These are phyloP conservation scores for Gracilaria domingensis DNA, from an alignment of 23 red algal species.

Conservation along the genomic window DNA sequence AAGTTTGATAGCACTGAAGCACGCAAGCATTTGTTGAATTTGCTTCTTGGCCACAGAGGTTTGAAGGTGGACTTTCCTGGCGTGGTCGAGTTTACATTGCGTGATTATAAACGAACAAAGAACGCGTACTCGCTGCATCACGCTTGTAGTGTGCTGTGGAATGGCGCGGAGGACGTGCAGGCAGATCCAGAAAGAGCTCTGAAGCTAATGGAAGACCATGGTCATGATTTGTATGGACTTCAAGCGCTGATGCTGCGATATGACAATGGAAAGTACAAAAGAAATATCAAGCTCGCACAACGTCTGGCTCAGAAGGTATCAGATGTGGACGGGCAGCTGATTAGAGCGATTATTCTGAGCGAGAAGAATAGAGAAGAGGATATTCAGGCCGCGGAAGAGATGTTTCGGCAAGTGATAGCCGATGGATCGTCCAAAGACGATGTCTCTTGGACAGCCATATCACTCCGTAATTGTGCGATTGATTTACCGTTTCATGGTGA, in stretches of 20 bases:
- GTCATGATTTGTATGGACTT: not conserved
- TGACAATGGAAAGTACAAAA: not conserved
- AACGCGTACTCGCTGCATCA: not conserved
- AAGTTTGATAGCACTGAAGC: not conserved
- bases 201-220: not conserved
- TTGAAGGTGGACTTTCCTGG: not conserved
- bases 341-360: not conserved
- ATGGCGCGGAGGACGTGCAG: not conserved
- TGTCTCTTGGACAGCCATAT: not conserved
- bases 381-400: not conserved
- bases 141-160: not conserved
- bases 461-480: not conserved
- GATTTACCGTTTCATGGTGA: conserved; percentile 6
- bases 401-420: not conserved
- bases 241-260: not conserved
- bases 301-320: not conserved
- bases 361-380: not conserved
- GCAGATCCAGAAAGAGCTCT: not conserved
- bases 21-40: not conserved
- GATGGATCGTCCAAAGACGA: not conserved
- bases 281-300: not conserved
- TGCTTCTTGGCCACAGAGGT: not conserved
- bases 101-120: not conserved
- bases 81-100: not conserved
- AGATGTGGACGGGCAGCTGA: not conserved